phyloP scores from a whole-genome alignment of 306 rosid species.

The Ochetophila trinervis region DNA sequence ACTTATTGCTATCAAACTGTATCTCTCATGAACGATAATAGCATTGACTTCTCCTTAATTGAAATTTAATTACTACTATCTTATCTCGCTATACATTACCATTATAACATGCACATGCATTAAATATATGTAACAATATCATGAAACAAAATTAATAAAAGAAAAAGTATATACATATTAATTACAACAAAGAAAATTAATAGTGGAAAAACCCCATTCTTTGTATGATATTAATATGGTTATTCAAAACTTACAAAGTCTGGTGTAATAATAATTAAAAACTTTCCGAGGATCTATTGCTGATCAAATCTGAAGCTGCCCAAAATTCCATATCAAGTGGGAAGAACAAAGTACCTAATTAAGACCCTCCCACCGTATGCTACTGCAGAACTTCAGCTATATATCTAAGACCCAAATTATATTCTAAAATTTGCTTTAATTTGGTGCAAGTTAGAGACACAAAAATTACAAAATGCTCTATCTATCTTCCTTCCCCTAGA shows the following conservation, averaged over 20 bases:
- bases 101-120: too few relatives aligned
- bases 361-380: slow-evolving; percentile 12
- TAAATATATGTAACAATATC: not conserved
- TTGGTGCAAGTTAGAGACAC: slow-evolving; percentile 16
- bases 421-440: slow-evolving; percentile 9
- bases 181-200: not conserved
- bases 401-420: slow-evolving; percentile 9
- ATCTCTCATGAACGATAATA: too few relatives aligned
- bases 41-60: too few relatives aligned
- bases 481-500: slow-evolving; percentile 14
- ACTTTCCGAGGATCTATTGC: slow-evolving; percentile 36
- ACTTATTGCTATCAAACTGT: too few relatives aligned
- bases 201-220: slow-evolving; percentile 15
- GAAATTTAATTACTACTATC: too few relatives aligned
- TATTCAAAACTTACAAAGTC: slow-evolving; percentile 41
- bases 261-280: slow-evolving; percentile 7
- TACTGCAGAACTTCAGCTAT: slow-evolving; percentile 34
- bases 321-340: slow-evolving; percentile 44
- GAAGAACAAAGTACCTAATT: slow-evolving; percentile 1
- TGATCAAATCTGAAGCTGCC: slow-evolving; percentile 25
- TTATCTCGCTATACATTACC: too few relatives aligned
- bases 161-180: too few relatives aligned
- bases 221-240: slow-evolving; percentile 23
- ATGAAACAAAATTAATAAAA: not conserved
- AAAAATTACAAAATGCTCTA: not conserved